These are phyloP conservation scores for Debaryomyces udenii DNA, from an alignment of 1,139 yeast species.

Conservation along the genomic window DNA sequence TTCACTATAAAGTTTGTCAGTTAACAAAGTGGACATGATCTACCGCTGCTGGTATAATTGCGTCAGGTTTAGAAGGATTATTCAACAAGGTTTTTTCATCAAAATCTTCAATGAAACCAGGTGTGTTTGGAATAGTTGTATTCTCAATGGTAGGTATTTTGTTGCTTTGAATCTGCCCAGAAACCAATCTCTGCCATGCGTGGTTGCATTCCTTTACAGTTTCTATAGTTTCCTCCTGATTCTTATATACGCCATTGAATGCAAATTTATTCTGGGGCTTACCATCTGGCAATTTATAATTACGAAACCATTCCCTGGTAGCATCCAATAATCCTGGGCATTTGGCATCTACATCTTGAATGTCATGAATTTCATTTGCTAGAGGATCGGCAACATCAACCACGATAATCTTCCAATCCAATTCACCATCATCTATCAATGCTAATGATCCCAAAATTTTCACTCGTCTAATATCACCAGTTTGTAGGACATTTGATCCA, in stretches of 20 bases:
- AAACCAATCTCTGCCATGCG: constrained; percentile 71
- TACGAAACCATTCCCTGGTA: constrained; percentile 88
- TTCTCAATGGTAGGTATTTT: constrained; percentile 53
- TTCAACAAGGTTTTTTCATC: constrained; percentile 20
- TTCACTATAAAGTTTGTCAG: constrained; percentile 1
- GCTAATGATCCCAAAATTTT: constrained; percentile 88
- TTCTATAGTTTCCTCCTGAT: constrained; percentile 71
- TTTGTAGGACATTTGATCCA: constrained; percentile 68
- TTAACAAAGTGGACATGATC: constrained; percentile 17
- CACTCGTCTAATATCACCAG: constrained; percentile 80
- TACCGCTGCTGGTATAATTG: constrained; percentile 29
- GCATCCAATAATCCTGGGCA: constrained; percentile 83
- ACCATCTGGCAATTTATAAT: constrained; percentile 89
- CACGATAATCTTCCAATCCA: constrained; percentile 91
- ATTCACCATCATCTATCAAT: constrained; percentile 87
- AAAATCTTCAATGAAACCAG: constrained; percentile 29
- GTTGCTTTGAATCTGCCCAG: constrained; percentile 52
- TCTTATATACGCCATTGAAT: constrained; percentile 77
- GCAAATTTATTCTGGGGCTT: constrained; percentile 88
- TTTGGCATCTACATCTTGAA: constrained; percentile 72
- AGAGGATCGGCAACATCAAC: constrained; percentile 76
- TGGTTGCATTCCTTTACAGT: constrained; percentile 69
- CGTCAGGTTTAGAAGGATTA: constrained; percentile 26
- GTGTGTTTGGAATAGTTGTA: constrained; percentile 62
- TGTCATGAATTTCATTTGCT: constrained; percentile 69